Percentiles rank a stretch among this genome's conserved stretches.
Evolutionary conservation across 1,284 basidiomycete species (phyloP).

Genomic region (Irpex lacteus): DNA sequence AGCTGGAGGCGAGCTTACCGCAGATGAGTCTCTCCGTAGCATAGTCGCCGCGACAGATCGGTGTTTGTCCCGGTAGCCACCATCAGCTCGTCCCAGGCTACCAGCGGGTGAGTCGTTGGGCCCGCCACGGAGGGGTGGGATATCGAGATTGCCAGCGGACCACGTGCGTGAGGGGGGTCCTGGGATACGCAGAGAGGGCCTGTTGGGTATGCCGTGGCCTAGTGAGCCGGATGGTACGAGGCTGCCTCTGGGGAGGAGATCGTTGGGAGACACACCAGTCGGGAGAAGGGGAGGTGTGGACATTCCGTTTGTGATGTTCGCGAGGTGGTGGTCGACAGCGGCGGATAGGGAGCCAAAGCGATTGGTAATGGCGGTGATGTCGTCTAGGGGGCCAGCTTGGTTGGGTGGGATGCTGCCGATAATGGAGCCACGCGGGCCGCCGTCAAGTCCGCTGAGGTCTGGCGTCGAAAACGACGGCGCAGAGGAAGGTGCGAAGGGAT

Average conservation of each 20-base stretch:
- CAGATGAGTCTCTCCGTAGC: slow-evolving; percentile 71
- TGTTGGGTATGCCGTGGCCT: slow-evolving; percentile 55
- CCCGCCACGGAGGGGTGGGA: slow-evolving; percentile 49
- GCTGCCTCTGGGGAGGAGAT: slow-evolving; percentile 6
- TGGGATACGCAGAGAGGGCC: no score
- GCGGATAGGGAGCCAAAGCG: no score
- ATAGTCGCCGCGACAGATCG: slow-evolving; percentile 62
- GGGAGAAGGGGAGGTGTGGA: no score
- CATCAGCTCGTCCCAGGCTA: slow-evolving; percentile 29
- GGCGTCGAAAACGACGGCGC: slow-evolving; percentile 16
- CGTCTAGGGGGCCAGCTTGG: slow-evolving; percentile 61
- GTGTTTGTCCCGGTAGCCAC: slow-evolving; percentile 59
- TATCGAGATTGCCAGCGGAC: slow-evolving; percentile 75
- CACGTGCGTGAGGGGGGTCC: no score
- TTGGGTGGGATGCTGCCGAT: slow-evolving; percentile 63
- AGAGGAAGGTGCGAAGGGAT: slow-evolving; percentile 59
- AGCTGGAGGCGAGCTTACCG: slow-evolving; percentile 45
- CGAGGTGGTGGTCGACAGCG: slow-evolving; percentile 83
- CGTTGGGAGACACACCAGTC: slow-evolving; percentile 7
- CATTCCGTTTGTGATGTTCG: slow-evolving; percentile 24
- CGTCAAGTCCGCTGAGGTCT: slow-evolving; percentile 34
- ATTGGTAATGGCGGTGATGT: slow-evolving; percentile 79
- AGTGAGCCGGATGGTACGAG: slow-evolving; percentile 33
- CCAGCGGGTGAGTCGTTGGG: slow-evolving; percentile 26
- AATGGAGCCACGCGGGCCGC: slow-evolving; percentile 54